Evolutionary conservation across 1,139 yeast genomes (phyloP), one percentile per base, ranked within the genome.

Genomic region (Saccharomyces hybrid): DNA sequence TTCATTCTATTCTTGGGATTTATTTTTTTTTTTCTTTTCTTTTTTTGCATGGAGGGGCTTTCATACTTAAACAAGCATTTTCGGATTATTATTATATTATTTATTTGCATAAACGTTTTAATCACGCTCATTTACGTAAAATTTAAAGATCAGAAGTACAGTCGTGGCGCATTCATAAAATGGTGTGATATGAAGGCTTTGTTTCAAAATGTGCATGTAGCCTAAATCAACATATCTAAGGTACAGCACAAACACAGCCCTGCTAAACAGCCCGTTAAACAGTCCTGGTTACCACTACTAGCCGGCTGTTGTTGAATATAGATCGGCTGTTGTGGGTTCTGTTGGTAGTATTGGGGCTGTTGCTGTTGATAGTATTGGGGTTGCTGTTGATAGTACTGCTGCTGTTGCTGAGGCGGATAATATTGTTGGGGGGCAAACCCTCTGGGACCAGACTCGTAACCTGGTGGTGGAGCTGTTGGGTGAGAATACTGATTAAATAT

Each of bases 211-310:
- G 7, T 20, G 20, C 2, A 28, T 5, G 11, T 26, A 11, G 23
- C 11, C 16, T 46, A 84, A 66, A 83, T 79, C 42, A 84, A 62
- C 64, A 83, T 81, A 65, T 84, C 89, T 61, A 84, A 73, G 4
- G 89, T 81, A 70, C 87, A 84, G 67, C 89, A 84, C 59, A 84
- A 63, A 80, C 90, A 84, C 69, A 83, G 61, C 13, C 86, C 88
- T 41, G 83, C 88, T 62, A 84, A 74, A 72, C 88, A 84, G 4
- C 81, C 89, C 71, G 79, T 77, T 62, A 83, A 75, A 68, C 88
- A 84, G 55, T 76, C 78, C 27, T 64, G 64, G 57, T 71, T 69
- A 51, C 72, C 73, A 50, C 66, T 66, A 13, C 70, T 68, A 28
- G 68, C 71, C 1, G 73, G 75, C 53, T 69, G 77, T 62, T 81